Conservation (phyloP, 441 rosid species). For the Corymbia calophylla region DNA sequence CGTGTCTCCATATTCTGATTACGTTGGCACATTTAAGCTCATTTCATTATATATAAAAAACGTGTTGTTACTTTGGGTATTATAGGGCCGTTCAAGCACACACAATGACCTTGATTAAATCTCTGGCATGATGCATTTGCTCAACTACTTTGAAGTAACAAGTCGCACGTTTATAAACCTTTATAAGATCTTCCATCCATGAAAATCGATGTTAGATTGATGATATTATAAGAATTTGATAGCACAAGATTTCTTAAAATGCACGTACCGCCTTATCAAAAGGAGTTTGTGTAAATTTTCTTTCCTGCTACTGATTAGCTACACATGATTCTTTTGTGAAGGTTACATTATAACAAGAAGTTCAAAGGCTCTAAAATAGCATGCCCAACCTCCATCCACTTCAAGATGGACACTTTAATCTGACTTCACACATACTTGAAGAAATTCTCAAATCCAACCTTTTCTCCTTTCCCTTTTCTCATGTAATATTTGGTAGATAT, state of each 20-base stretch:
- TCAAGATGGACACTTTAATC: no score
- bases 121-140: neutral
- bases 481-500: neutral
- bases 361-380: accelerated
- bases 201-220: neutral
- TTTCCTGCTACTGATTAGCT: accelerated
- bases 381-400: neutral
- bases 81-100: neutral
- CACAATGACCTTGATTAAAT: neutral
- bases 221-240: neutral
- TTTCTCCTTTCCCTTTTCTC: no score
- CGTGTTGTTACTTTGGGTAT: neutral
- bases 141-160: neutral
- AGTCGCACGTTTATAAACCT: neutral
- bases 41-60: no score
- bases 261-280: neutral
- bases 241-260: accelerated
- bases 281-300: neutral
- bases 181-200: neutral
- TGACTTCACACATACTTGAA: neutral
- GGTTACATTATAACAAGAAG: neutral
- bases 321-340: accelerated
- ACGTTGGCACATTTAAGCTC: neutral
- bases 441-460: neutral
- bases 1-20: accelerated